These are phyloP conservation scores for Pulveroboletus frians DNA, from an alignment of 768 basidiomycete species.

Conservation along the genomic window DNA sequence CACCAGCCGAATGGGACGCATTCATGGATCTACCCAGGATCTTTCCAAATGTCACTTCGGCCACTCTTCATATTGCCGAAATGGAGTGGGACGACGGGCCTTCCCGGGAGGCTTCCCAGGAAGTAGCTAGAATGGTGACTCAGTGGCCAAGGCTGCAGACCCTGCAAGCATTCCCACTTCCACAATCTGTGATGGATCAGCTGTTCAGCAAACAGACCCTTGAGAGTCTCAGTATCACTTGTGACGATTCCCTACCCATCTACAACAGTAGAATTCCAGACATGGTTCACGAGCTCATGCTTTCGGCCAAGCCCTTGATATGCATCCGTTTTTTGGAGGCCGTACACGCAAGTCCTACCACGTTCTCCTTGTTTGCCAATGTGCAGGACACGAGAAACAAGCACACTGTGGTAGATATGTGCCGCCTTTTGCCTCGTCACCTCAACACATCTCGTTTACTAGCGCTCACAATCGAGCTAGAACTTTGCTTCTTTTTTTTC, in stretches of 20 bases:
- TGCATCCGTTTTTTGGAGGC: constrained; percentile 10
- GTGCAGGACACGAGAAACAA: not conserved
- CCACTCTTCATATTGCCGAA: no score
- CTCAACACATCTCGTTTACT: constrained; percentile 10
- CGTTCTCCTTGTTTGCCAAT: constrained; percentile 4
- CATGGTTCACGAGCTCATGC: constrained; percentile 9
- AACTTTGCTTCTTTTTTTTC: no score
- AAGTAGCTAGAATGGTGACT: constrained; percentile 15
- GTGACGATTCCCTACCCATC: not conserved
- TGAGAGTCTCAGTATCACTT: constrained; percentile 14
- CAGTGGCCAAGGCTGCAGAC: constrained; percentile 10
- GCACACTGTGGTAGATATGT: constrained; percentile 1
- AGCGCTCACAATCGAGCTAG: constrained; percentile 5
- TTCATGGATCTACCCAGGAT: constrained; percentile 12
- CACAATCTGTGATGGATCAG: constrained; percentile 12
- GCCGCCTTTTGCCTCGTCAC: constrained; percentile 6
- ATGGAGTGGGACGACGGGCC: constrained; percentile 11
- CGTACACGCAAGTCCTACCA: constrained; percentile 12
- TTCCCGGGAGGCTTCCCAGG: no score
- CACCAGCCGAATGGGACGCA: constrained; percentile 8
- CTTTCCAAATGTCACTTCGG: constrained; percentile 20
- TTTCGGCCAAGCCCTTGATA: not conserved
- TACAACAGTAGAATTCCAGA: constrained; percentile 11
- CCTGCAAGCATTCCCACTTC: constrained; percentile 11
- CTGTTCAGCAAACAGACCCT: constrained; percentile 1